Evolutionary conservation across 2,329 filamentous ascomycete genomes (phyloP).

Genomic region (Dendrostoma leiphaemia): DNA sequence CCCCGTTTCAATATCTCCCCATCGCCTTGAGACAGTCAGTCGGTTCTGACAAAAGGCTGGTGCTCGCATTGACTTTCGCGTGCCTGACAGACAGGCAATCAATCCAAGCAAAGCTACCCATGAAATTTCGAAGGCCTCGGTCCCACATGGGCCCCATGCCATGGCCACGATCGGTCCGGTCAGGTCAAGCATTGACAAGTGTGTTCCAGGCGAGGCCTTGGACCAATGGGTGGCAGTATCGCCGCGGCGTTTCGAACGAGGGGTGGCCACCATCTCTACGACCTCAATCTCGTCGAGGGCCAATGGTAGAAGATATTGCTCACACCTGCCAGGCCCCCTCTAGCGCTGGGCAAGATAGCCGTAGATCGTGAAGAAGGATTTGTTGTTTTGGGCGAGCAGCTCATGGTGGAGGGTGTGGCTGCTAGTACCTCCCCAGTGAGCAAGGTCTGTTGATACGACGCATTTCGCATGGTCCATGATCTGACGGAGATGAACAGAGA

Average conservation of each 20-base stretch:
- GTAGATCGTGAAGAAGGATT: background rate
- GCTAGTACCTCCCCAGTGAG: background rate
- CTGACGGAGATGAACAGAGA: background rate
- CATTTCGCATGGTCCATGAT: background rate
- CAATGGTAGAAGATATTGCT: slow-evolving; percentile 3
- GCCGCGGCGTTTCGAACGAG: slow-evolving; percentile 8
- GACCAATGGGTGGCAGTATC: slow-evolving; percentile 1
- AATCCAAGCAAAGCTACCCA: no score
- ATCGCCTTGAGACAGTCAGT: background rate
- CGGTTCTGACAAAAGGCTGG: background rate
- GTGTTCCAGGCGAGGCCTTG: background rate
- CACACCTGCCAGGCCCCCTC: slow-evolving; percentile 12
- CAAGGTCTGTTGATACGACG: no score
- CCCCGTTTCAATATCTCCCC: background rate
- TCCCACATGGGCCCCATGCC: background rate
- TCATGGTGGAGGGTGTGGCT: background rate
- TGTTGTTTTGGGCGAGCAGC: background rate
- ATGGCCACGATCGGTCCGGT: no score
- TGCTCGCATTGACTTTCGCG: background rate
- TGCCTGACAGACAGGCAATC: background rate
- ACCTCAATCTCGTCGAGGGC: slow-evolving; percentile 6
- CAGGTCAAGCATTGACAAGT: background rate
- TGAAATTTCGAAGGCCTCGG: no score
- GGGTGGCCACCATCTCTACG: background rate
- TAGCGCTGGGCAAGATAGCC: slow-evolving; percentile 4